Conservation (phyloP, 345 rosid genomes). For the Brassica incana region DNA sequence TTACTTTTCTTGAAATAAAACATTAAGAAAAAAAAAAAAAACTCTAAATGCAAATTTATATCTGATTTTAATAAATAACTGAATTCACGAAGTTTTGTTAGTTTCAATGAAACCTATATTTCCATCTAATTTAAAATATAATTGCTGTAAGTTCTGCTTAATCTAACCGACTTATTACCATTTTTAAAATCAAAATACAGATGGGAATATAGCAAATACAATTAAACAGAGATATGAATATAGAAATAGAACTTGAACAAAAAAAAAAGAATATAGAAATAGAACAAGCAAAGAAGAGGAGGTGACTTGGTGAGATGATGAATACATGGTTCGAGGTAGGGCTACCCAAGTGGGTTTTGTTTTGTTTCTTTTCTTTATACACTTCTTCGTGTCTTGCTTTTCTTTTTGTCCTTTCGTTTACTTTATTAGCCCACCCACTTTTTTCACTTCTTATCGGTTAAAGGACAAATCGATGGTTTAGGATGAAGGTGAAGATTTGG, state of each 20-base stretch:
- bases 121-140: neutral
- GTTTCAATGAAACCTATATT: neutral
- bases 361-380: constrained; percentile 21
- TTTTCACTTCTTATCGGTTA: constrained; percentile 20
- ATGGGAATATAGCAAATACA: neutral
- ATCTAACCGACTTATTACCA: neutral
- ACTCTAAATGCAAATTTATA: neutral
- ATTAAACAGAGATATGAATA: neutral
- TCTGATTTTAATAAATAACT: neutral
- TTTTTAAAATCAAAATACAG: neutral
- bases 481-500: neutral
- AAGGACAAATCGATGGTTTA: constrained; percentile 13
- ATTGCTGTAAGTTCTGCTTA: neutral
- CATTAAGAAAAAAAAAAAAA: neutral
- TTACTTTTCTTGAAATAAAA: neutral
- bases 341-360: constrained; percentile 39
- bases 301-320: constrained; percentile 29
- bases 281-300: constrained; percentile 10
- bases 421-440: constrained; percentile 29
- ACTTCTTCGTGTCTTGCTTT: constrained; percentile 26
- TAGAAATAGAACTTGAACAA: neutral
- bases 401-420: constrained; percentile 35
- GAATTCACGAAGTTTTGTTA: neutral
- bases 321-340: constrained; percentile 36
- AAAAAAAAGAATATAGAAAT: neutral